Conservation (phyloP, 176 grass and related monocot species). For the Otatea glauca region DNA sequence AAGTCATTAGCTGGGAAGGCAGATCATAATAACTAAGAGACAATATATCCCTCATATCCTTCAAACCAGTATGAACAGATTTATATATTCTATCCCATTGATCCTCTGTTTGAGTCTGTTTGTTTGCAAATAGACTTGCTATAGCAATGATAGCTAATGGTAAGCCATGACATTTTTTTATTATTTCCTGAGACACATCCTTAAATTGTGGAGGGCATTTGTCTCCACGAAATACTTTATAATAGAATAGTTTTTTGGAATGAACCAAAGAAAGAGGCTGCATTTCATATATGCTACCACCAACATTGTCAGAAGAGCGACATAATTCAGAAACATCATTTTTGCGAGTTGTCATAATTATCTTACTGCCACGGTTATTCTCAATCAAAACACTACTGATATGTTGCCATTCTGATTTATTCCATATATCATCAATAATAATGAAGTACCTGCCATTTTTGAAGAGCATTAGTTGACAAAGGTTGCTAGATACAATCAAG, state of each 20-base stretch:
- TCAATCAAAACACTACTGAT: too few relatives aligned
- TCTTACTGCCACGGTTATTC: too few relatives aligned
- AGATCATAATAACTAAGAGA: constrained; percentile 23
- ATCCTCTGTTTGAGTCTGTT: neutral
- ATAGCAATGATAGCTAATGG: neutral
- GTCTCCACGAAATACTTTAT: neutral
- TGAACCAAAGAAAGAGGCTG: neutral
- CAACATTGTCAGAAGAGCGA: too few relatives aligned
- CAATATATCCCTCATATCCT: neutral
- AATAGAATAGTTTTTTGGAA: neutral
- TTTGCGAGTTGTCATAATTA: too few relatives aligned
- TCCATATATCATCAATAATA: too few relatives aligned
- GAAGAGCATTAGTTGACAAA: too few relatives aligned
- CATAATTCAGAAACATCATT: too few relatives aligned
- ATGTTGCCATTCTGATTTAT: too few relatives aligned
- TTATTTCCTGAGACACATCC: neutral
- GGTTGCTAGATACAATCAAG: too few relatives aligned
- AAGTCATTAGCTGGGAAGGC: neutral
- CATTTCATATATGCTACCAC: neutral
- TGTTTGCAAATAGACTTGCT: constrained; percentile 1
- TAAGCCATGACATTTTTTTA: neutral
- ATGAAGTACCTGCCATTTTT: too few relatives aligned
- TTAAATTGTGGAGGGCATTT: neutral
- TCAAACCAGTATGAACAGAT: neutral
- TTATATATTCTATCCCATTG: neutral